Evolutionary conservation across 495 filamentous ascomycete species (phyloP).

Genomic region (Penicillium cataractarum): DNA sequence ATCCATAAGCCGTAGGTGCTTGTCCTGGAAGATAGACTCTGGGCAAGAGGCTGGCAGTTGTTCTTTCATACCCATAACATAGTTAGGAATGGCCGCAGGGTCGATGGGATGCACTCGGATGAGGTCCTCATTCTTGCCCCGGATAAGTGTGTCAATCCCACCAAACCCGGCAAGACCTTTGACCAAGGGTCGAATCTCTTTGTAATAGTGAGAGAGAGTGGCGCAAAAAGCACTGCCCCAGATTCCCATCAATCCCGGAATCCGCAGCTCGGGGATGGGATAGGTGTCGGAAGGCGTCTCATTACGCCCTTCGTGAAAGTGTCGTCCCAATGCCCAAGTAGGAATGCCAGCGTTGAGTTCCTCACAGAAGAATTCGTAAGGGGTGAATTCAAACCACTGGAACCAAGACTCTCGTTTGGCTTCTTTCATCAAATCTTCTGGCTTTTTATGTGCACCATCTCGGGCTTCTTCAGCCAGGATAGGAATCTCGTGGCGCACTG

Average conservation of each 20-base stretch:
- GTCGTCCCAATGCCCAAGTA: slow-evolving; percentile 87
- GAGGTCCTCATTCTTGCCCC: slow-evolving; percentile 76
- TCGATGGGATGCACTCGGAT: slow-evolving; percentile 91
- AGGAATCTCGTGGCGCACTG: slow-evolving; percentile 95
- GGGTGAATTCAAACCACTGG: slow-evolving; percentile 97
- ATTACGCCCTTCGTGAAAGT: slow-evolving; percentile 72
- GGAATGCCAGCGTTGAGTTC: slow-evolving; percentile 90
- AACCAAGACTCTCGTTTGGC: slow-evolving; percentile 85
- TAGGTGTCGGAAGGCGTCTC: slow-evolving; percentile 57
- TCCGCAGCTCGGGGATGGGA: slow-evolving; percentile 76
- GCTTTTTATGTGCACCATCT: slow-evolving; percentile 33
- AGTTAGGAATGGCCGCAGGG: slow-evolving; percentile 87
- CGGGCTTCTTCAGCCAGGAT: slow-evolving; percentile 46
- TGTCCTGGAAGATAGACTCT: slow-evolving; percentile 66
- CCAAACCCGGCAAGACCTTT: slow-evolving; percentile 72
- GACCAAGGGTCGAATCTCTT: slow-evolving; percentile 81
- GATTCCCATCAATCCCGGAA: slow-evolving; percentile 83
- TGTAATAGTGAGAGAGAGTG: slow-evolving; percentile 92
- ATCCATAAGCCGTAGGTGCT: slow-evolving; percentile 89
- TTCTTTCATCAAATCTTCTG: slow-evolving; percentile 58
- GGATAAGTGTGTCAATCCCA: slow-evolving; percentile 84
- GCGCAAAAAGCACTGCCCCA: slow-evolving; percentile 97
- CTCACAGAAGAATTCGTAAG: slow-evolving; percentile 96
- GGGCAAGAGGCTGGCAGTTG: slow-evolving; percentile 74
- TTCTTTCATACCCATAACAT: slow-evolving; percentile 74